Evolutionary conservation across 768 basidiomycete genomes (phyloP), one percentile per base, ranked within the genome.

Genomic region (Phlebiopsis gigantea): DNA sequence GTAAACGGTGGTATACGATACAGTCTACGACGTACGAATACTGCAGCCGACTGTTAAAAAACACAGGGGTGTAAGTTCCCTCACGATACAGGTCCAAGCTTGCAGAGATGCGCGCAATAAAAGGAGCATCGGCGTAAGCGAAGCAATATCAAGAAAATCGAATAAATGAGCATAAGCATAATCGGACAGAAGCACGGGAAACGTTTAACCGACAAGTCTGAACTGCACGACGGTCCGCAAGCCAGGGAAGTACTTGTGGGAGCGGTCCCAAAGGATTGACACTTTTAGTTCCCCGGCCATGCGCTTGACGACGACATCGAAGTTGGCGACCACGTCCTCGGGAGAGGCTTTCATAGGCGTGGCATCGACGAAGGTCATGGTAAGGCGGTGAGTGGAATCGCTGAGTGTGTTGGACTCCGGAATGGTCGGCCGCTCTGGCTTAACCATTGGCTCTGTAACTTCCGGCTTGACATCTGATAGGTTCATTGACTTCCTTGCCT

Each of bases 281-380:
- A 83, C 70, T 62, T 84, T 80, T 34, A 85, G 65, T 65, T 85
- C 81, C n/a, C 81, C 83, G 22, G 72, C 68, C 72, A 84, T 76
- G 29, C 61, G 63, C 63, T 77, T 77, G 47, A 47, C 34, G 8
- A 50, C 17, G 54, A 48, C 46, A 17, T 46, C 29, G 46, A 30
- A 43, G 2, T 39, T 39, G 34, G 2, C 34, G 34, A 44, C 25
- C 2, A 17, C 15, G 29, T 48, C 21, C 9, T 28, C 26, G 19
- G 44, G 19, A 9, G 15, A 29, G 47, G 17, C 15, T 15, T 17
- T 30, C 25, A 12, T 28, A 25, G 47, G 15, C 15, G 15, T 39
- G 34, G 17, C 34, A 9, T 39, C 34, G 34, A 17, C n/a, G n/a
- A n/a, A n/a, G n/a, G n/a, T n/a, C n/a, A n/a, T n/a, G n/a, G n/a